Conservation (phyloP, 352 stramenopile species). For the Phytopythium vexans region DNA sequence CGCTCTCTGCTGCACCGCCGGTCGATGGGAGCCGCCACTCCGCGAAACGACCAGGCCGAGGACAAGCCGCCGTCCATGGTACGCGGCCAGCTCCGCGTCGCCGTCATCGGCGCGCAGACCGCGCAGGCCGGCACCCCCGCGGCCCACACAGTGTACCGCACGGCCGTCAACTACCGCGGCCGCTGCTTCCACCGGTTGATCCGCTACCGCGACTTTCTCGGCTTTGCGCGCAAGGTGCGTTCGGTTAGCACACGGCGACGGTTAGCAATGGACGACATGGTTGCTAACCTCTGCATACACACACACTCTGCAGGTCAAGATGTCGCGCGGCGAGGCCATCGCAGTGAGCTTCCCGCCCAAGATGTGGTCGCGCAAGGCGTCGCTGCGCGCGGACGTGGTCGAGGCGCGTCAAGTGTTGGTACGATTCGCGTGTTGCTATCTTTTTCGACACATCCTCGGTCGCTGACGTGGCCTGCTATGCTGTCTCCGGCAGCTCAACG, state of each 20-base stretch:
- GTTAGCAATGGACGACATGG: too few relatives aligned
- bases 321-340: constrained; percentile 17
- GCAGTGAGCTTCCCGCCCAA: constrained; percentile 39
- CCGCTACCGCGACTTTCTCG: constrained; percentile 59
- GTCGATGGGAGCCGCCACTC: constrained; percentile 1
- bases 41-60: not conserved
- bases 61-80: constrained; percentile 15
- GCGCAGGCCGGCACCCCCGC: constrained; percentile 19
- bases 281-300: too few relatives aligned
- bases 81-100: constrained; percentile 41
- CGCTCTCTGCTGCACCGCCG: too few relatives aligned
- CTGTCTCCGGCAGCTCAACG: constrained; percentile 39
- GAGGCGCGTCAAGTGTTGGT: constrained; percentile 70
- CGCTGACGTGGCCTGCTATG: not conserved
- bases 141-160: constrained; percentile 76
- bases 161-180: constrained; percentile 58
- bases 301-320: too few relatives aligned
- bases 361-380: constrained; percentile 51
- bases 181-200: constrained; percentile 69
- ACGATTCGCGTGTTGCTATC: constrained; percentile 6
- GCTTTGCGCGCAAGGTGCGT: constrained; percentile 34
- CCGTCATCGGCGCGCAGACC: constrained; percentile 70
- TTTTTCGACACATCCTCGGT: not conserved
- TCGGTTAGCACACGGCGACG: not conserved
- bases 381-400: constrained; percentile 51